A percentile compares a stretch with the other conserved stretches of the same genome.
Conservation (phyloP, 257 asterid species). For the Solanum bulbocastanum region DNA sequence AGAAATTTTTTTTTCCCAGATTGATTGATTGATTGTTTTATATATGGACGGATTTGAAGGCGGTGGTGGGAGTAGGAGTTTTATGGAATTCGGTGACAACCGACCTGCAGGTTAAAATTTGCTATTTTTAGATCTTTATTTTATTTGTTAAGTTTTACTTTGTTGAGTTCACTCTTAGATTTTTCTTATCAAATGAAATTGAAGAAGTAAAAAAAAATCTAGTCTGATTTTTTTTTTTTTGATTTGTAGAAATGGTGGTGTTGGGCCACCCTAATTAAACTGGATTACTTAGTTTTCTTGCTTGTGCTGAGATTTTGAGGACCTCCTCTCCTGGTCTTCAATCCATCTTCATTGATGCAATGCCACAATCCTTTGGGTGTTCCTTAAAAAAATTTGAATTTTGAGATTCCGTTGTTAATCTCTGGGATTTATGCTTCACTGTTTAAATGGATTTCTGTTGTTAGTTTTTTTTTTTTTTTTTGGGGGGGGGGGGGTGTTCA, state of each 20-base stretch:
- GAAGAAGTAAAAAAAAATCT: not conserved
- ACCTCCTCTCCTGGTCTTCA: not conserved
- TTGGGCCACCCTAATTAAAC: not conserved
- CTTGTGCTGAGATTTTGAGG: not conserved
- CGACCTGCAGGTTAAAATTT: slow-evolving; percentile 38
- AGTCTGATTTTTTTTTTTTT: not conserved
- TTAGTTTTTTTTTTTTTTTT: not conserved
- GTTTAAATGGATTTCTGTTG: not conserved
- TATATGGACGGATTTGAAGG: slow-evolving; percentile 68
- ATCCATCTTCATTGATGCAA: not conserved
- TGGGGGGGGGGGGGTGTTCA: too few relatives aligned
- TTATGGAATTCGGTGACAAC: slow-evolving; percentile 29
- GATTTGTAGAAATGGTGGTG: not conserved
- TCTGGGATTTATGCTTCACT: not conserved
- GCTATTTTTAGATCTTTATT: slow-evolving; percentile 5
- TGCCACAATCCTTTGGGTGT: not conserved
- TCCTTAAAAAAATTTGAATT: not conserved
- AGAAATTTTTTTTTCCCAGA: slow-evolving; percentile 5
- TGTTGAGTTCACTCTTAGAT: not conserved
- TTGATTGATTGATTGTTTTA: slow-evolving; percentile 1
- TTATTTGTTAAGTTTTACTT: not conserved
- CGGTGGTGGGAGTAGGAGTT: slow-evolving; percentile 48
- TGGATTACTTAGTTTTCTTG: not conserved
- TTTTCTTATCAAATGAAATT: not conserved
- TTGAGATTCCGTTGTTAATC: not conserved